phyloP scores from a whole-genome alignment of 805 yeast species.

The Lachancea dasiensis region DNA sequence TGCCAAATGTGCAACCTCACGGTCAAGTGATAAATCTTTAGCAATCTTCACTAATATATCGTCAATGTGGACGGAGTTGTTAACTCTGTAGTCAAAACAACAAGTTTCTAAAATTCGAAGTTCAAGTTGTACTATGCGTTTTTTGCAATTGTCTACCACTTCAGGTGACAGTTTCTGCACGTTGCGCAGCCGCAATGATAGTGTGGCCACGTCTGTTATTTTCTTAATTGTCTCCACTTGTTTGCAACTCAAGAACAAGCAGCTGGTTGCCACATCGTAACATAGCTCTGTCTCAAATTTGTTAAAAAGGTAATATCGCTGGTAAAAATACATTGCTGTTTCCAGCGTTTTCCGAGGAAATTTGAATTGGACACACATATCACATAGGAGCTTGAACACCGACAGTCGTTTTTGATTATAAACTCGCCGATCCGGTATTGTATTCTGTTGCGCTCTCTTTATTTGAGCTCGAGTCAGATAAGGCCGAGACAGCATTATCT shows the following conservation, averaged over 20 bases:
- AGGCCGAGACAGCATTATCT: slow-evolving; percentile 47
- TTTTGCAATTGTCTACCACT: slow-evolving; percentile 48
- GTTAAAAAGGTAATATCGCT: slow-evolving; percentile 63
- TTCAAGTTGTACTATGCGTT: slow-evolving; percentile 54
- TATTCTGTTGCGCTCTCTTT: slow-evolving; percentile 42
- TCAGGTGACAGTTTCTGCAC: slow-evolving; percentile 26
- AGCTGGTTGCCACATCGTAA: slow-evolving; percentile 59
- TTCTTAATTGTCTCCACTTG: slow-evolving; percentile 82
- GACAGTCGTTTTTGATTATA: slow-evolving; percentile 49
- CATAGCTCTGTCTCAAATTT: slow-evolving; percentile 48
- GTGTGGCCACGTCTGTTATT: slow-evolving; percentile 49
- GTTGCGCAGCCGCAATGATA: slow-evolving; percentile 34
- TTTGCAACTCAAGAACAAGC: slow-evolving; percentile 66
- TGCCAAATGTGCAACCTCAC: slow-evolving; percentile 46
- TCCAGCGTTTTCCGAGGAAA: slow-evolving; percentile 68
- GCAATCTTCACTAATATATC: slow-evolving; percentile 57
- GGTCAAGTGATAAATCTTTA: slow-evolving; percentile 42
- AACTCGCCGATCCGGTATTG: slow-evolving; percentile 46
- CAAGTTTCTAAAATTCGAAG: slow-evolving; percentile 68
- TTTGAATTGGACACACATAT: slow-evolving; percentile 47
- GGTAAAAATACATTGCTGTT: slow-evolving; percentile 66
- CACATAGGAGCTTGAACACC: slow-evolving; percentile 49
- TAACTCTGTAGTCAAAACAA: slow-evolving; percentile 72
- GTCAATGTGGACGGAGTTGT: slow-evolving; percentile 47
- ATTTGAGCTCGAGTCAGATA: slow-evolving; percentile 52